Evolutionary conservation across 2,329 filamentous ascomycete genomes (phyloP), one percentile per base, ranked within the genome.

Genomic region (Zymoseptoria tritici): DNA sequence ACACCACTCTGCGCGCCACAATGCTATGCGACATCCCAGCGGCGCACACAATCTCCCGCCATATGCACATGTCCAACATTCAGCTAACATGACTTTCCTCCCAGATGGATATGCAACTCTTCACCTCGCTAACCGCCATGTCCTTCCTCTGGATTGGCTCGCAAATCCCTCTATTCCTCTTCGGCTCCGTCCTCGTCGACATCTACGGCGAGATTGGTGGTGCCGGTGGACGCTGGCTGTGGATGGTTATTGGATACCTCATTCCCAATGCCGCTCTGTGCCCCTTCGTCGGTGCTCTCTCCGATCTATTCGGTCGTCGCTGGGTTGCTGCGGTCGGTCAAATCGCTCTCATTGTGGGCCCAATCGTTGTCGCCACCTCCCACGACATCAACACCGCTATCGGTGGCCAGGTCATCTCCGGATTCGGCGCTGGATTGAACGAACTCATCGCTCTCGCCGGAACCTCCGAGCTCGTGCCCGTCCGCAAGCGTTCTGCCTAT

Each of bases 361-460:
- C 84, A 75, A 80, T 87, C 56, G 76, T 87, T 42, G 80, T 79
- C 59, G 80, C 81, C 4, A 83, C 82, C 1, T 81, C 85, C 1
- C 70, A 82, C 22, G 75, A 68, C 9, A 87, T 87, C 81, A 83
- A 85, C 62, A 72, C 76, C 26, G 85, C 86, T 62, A 87, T 88
- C 64, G 81, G 83, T 82, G 79, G 80, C 36, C 81, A 81, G 79
- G 79, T 81, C 8, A 77, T 89, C 62, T 79, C 85, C 11, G 87
- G 87, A 7, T 76, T 84, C 9, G 86, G 86, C 36, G 85, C 86
- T 16, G 86, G 86, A 13, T 80, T 89, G 62, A 86, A 85, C 67
- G 86, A 89, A 71, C 76, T 89, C 21, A 89, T 85, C 7, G 85
- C 86, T 3, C 77, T 90, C 16, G 85, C 87, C 36, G 87, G 81